Base-by-base conservation (phyloP, 257 asterid species). In the Mitragyna speciosa region DNA sequence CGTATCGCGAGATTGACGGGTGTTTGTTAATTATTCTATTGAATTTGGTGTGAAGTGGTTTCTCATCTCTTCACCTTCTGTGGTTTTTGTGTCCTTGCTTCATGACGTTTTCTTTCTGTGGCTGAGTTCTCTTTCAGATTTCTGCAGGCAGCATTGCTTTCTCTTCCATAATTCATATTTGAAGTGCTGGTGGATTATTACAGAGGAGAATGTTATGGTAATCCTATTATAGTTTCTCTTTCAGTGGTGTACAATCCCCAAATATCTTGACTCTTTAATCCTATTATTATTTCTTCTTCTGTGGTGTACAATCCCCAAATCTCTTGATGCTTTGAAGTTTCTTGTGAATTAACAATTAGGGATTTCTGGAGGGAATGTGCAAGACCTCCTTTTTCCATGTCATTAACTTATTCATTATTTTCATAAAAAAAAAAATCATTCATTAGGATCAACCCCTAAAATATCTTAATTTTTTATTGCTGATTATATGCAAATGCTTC, bases 1-100 rank as follows among this genome's bases (percentile, higher is more conserved):
- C 36, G 43, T 72, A 59, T 64, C 58, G 9, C 24, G 36, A 70
- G 51, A 69, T 70, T 33, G 70, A 78, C 16, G 73, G 24, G 39
- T 59, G 78, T 63, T 79, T 72, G 82, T 48, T 64, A 72, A 36
- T 63, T 63, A 48, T 79, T 72, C 72, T 80, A 43, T 67, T 15
- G 43, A 48, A 79, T 75, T 63, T 73, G 65, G 67, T 63, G 64
- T 70, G 79, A 39, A 74, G 45, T 72, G 66, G 14, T 79, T 73
- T 17, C 45, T 73, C 77, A 49, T 73, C 6, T 73, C 39, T 73
- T 51, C 30, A 51, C 28, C 20, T 15, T 49, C 28, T 17, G 67
- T 61, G 76, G 33, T 54, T 54, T 36, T 39, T 31, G 4, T 54
- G 41, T 69, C 45, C 30, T 77, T 52, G 51, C 75, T 31, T 52